phyloP scores from a whole-genome alignment of 345 rosid genomes.

The Citrus unshiu region DNA sequence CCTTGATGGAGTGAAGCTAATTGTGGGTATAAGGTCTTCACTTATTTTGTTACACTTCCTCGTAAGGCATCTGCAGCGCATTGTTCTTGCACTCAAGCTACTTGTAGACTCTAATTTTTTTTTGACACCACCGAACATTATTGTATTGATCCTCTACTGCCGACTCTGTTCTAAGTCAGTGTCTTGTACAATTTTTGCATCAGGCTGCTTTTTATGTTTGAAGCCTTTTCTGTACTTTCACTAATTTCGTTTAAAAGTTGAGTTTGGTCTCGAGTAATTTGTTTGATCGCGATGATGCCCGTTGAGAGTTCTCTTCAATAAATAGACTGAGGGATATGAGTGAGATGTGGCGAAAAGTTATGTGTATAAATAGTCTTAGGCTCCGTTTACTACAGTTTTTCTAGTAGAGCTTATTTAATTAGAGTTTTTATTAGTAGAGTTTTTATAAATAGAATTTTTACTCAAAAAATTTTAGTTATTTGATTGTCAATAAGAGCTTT shows the following conservation, averaged over 20 bases:
- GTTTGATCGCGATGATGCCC: background rate
- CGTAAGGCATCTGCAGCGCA: background rate
- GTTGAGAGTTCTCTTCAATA: too few species aligned
- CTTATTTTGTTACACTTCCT: background rate
- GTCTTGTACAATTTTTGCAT: background rate
- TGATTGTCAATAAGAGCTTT: too few species aligned
- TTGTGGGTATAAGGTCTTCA: slow-evolving; percentile 4
- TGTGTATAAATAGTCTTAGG: too few species aligned
- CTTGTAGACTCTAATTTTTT: background rate
- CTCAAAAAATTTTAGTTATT: too few species aligned
- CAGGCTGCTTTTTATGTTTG: background rate
- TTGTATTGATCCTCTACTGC: background rate
- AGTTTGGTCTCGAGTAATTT: background rate
- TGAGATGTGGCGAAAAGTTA: too few species aligned
- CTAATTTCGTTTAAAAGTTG: background rate
- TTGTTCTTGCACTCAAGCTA: background rate
- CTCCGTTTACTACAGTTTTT: too few species aligned
- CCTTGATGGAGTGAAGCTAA: background rate
- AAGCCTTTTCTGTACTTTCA: background rate
- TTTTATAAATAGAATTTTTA: too few species aligned
- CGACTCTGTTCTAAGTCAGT: background rate
- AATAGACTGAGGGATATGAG: too few species aligned
- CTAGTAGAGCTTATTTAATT: fast-evolving
- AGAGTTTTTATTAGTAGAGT: too few species aligned
- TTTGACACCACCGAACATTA: background rate